These are phyloP conservation scores for Solanum medicagineum DNA, from an alignment of 257 asterid species.

Conservation along the genomic window DNA sequence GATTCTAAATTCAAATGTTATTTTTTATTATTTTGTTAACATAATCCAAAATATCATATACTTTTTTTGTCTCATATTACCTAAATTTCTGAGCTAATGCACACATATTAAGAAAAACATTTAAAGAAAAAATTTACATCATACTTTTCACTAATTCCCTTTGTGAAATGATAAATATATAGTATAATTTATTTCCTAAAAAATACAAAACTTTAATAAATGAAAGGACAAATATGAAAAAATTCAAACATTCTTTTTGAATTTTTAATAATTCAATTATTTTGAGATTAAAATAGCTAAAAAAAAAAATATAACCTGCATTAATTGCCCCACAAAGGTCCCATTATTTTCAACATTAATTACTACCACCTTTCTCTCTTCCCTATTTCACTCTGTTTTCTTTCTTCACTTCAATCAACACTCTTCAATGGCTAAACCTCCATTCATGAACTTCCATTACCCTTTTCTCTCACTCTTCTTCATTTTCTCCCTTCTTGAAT, in stretches of 20 bases:
- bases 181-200: no score
- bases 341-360: not conserved
- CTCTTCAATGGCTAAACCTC: not conserved
- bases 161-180: no score
- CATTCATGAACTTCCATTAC: not conserved
- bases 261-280: no score
- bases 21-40: not conserved
- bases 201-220: no score
- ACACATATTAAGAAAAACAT: no score
- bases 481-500: not conserved
- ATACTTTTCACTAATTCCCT: no score
- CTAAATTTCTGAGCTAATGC: no score
- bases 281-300: no score
- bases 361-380: not conserved
- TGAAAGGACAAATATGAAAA: no score
- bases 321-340: not conserved
- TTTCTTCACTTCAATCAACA: not conserved
- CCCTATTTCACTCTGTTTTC: not conserved
- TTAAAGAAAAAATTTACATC: no score
- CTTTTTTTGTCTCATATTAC: not conserved
- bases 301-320: rapidly evolving
- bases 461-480: not conserved
- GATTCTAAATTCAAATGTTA: not conserved
- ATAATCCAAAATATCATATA: not conserved
- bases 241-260: no score